These are phyloP conservation scores for Erodium maritimum DNA, from an alignment of 345 rosid genomes.

Conservation along the genomic window DNA sequence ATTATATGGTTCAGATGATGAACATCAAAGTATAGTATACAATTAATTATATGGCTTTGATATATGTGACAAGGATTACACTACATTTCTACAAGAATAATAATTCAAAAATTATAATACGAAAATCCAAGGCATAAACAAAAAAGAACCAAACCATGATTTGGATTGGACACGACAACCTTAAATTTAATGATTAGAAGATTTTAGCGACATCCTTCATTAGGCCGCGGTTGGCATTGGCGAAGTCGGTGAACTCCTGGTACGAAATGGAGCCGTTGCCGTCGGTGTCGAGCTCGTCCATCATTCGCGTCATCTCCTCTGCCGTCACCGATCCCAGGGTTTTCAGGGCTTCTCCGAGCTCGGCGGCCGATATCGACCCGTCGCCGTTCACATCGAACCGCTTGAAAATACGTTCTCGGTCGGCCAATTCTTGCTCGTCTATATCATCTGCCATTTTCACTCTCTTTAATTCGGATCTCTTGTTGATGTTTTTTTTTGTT, in stretches of 20 bases:
- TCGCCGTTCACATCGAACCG: not conserved
- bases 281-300: conserved; percentile 82
- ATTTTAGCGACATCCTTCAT: conserved; percentile 90
- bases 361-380: not conserved
- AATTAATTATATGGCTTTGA: too few relatives aligned
- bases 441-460: not conserved
- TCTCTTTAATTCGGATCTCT: too few relatives aligned
- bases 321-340: conserved; percentile 44
- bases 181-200: too few relatives aligned
- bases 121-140: too few relatives aligned
- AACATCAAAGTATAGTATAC: too few relatives aligned
- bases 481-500: not conserved
- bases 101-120: too few relatives aligned
- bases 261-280: conserved; percentile 81
- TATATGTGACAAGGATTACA: too few relatives aligned
- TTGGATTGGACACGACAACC: too few relatives aligned
- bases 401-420: not conserved
- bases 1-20: too few relatives aligned
- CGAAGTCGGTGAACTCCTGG: conserved; percentile 58
- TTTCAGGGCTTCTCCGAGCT: conserved; percentile 54
- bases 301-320: conserved; percentile 67
- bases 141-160: too few relatives aligned
- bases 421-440: not conserved
- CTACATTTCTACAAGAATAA: too few relatives aligned
- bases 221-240: conserved; percentile 60